Evolutionary conservation across 345 rosid genomes (phyloP).

Genomic region (Salix brachista): DNA sequence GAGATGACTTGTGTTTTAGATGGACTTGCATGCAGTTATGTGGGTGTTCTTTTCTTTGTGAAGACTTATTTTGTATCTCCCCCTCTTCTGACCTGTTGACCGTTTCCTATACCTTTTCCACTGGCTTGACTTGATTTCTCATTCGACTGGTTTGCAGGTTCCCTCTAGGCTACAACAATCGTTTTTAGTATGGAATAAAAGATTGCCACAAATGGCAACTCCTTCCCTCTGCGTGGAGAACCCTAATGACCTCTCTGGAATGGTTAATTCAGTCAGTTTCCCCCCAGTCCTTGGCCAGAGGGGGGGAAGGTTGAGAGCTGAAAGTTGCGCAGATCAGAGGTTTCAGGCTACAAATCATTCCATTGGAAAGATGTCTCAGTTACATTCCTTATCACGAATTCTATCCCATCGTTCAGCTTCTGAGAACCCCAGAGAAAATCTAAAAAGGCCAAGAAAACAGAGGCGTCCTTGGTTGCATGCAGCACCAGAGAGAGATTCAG

Average conservation of each 20-base stretch:
- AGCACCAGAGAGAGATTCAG: constrained; percentile 44
- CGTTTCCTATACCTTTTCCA: background rate
- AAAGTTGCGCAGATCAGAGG: constrained; percentile 22
- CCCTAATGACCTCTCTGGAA: constrained; percentile 10
- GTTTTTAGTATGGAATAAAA: constrained; percentile 49
- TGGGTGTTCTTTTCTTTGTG: too few species aligned
- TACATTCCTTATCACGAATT: constrained; percentile 41
- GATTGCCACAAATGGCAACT: constrained; percentile 27
- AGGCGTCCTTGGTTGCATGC: constrained; percentile 27
- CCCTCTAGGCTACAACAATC: constrained; percentile 50
- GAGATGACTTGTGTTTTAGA: too few species aligned
- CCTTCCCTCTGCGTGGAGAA: constrained; percentile 16
- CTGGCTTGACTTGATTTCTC: background rate
- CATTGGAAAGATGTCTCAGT: constrained; percentile 31
- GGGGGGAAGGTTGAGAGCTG: constrained; percentile 42
- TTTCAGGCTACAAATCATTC: constrained; percentile 22
- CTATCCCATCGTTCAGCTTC: constrained; percentile 18
- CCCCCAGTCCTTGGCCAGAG: constrained; percentile 21
- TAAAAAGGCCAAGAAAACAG: constrained; percentile 17
- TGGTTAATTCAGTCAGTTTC: constrained; percentile 35
- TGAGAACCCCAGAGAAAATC: constrained; percentile 8
- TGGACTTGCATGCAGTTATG: too few species aligned
- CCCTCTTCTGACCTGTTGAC: background rate
- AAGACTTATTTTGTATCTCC: background rate
- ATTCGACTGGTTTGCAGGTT: constrained; percentile 40